phyloP scores from a whole-genome alignment of 768 basidiomycete genomes.

The Pulveroboletus ravenelii region DNA sequence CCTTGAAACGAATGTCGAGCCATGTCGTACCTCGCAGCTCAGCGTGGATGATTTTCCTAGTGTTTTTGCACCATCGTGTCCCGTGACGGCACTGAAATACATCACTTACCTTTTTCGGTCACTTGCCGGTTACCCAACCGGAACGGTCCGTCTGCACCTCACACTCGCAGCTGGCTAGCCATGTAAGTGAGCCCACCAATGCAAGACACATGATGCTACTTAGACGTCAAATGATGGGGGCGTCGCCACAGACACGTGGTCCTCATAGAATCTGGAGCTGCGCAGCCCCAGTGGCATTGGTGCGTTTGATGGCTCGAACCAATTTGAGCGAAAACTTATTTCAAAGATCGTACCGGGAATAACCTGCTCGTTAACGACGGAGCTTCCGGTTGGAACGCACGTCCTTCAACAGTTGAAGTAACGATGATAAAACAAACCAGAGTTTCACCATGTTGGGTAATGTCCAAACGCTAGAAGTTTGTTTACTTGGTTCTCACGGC shows the following conservation, averaged over 20 bases:
- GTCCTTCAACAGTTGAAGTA: not conserved
- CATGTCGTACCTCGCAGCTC: too few relatives aligned
- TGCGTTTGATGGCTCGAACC: not conserved
- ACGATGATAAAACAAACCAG: not conserved
- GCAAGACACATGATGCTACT: slow-evolving; percentile 1
- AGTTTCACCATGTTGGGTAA: not conserved
- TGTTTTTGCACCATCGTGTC: slow-evolving; percentile 3
- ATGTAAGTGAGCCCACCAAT: slow-evolving; percentile 1
- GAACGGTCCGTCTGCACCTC: not conserved
- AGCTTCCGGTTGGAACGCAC: not conserved
- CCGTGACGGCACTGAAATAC: not conserved
- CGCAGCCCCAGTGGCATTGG: not conserved
- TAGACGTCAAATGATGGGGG: not conserved
- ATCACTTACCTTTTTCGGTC: not conserved
- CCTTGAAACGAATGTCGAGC: not conserved
- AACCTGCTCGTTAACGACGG: not conserved
- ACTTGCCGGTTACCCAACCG: not conserved
- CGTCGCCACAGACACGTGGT: slow-evolving; percentile 1
- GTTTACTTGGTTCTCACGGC: not conserved
- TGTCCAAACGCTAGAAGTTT: not conserved
- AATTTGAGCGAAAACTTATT: not conserved
- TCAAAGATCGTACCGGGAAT: not conserved
- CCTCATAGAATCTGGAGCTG: not conserved
- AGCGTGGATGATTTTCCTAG: not conserved
- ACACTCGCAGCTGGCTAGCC: not conserved